phyloP scores from a whole-genome alignment of 106 monocot genomes.

The Acanthochlamys bracteata region DNA sequence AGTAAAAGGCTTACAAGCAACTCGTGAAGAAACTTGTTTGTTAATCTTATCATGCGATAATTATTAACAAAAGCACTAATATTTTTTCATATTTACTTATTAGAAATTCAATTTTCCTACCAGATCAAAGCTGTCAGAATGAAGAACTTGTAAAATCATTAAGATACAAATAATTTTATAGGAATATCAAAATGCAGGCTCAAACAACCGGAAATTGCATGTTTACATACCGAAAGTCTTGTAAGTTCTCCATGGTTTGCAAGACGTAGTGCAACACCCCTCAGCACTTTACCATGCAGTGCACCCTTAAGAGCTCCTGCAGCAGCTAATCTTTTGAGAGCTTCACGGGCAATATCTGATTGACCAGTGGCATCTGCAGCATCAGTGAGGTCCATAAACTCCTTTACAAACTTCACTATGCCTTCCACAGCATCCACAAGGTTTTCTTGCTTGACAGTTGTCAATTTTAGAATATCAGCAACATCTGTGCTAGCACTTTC shows the following conservation, averaged over 20 bases:
- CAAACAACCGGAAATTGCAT: background rate
- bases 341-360: constrained; percentile 87
- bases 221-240: constrained; percentile 69
- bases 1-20: no score
- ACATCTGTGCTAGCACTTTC: constrained; percentile 60
- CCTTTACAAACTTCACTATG: constrained; percentile 88
- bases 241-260: constrained; percentile 98
- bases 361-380: constrained; percentile 99
- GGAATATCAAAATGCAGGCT: no score
- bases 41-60: no score
- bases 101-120: no score
- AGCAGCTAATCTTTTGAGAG: constrained; percentile 85
- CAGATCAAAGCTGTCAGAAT: no score
- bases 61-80: no score
- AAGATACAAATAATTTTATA: no score
- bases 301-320: constrained; percentile 96
- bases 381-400: constrained; percentile 92
- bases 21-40: no score
- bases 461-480: constrained; percentile 76
- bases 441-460: constrained; percentile 84
- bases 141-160: no score
- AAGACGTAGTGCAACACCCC: constrained; percentile 84
- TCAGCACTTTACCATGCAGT: constrained; percentile 67
- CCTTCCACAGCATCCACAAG: constrained; percentile 93
- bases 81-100: no score